phyloP scores from a whole-genome alignment of 1,139 yeast genomes.

The Geotrichum macrosporum region DNA sequence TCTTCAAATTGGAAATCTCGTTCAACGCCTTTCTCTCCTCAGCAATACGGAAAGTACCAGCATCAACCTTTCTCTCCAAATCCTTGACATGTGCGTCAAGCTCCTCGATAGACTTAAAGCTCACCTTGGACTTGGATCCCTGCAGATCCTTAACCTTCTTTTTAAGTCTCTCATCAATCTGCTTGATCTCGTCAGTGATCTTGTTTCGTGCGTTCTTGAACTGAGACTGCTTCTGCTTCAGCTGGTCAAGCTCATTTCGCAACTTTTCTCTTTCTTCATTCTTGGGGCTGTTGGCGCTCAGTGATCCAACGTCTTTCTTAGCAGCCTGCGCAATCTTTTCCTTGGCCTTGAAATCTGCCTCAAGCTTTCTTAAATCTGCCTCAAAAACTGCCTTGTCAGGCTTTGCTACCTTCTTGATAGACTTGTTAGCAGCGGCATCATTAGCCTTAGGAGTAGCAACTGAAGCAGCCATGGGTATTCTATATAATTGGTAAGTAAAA shows the following conservation, averaged over 20 bases:
- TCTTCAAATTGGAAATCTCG: conserved; percentile 81
- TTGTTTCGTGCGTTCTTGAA: conserved; percentile 66
- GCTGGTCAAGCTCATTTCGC: conserved; percentile 58
- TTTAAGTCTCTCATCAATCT: conserved; percentile 66
- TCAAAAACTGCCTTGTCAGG: conserved; percentile 51
- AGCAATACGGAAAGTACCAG: conserved; percentile 80
- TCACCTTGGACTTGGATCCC: conserved; percentile 59
- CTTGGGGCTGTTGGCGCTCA: conserved; percentile 27
- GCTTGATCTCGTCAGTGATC: conserved; percentile 68
- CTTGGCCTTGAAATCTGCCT: conserved; percentile 65
- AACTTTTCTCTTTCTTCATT: conserved; percentile 59
- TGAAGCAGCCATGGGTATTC: conserved; percentile 10
- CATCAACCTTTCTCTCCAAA: conserved; percentile 65
- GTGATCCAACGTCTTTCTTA: conserved; percentile 34
- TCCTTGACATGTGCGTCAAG: conserved; percentile 49
- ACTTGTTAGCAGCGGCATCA: conserved; percentile 17
- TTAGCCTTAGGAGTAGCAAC: conserved; percentile 9
- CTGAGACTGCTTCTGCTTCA: conserved; percentile 64
- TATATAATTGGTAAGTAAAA: not conserved
- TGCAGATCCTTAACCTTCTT: conserved; percentile 73
- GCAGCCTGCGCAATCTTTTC: conserved; percentile 28
- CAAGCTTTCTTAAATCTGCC: conserved; percentile 56
- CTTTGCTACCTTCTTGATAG: conserved; percentile 32
- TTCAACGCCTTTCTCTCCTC: conserved; percentile 84
- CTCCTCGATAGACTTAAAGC: conserved; percentile 71